phyloP scores from a whole-genome alignment of 2,329 filamentous ascomycete species.

The Colletotrichum sp. region DNA sequence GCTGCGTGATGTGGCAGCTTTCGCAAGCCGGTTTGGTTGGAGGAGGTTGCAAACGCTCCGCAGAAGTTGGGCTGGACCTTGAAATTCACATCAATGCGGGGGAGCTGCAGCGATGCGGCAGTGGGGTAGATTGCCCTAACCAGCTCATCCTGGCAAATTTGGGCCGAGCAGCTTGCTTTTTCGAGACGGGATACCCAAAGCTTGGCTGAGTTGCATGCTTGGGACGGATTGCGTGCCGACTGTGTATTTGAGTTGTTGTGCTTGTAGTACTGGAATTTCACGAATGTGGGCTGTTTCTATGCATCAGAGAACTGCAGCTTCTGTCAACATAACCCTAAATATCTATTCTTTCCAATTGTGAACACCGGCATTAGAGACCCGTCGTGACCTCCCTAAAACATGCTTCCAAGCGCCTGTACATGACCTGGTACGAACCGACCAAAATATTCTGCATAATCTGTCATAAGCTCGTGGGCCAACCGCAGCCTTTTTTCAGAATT shows the following conservation, averaged over 20 bases:
- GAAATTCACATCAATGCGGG: neutral
- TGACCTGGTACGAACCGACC: neutral
- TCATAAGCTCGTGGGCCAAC: neutral
- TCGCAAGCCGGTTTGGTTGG: neutral
- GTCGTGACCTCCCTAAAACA: neutral
- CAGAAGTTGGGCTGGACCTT: neutral
- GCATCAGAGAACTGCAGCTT: neutral
- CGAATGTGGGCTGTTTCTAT: too few relatives aligned
- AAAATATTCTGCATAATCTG: neutral
- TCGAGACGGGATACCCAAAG: neutral
- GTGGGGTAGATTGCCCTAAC: neutral
- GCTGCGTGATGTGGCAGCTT: neutral
- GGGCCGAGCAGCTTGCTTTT: neutral
- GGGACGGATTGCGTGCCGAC: neutral
- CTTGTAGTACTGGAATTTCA: neutral
- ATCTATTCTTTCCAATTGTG: too few relatives aligned
- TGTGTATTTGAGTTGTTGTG: neutral
- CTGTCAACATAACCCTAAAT: too few relatives aligned
- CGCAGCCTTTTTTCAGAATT: neutral
- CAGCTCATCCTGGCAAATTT: neutral
- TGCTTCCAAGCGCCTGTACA: neutral
- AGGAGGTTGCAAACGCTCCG: rapidly evolving
- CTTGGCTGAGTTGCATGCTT: neutral
- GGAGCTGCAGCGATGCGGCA: neutral
- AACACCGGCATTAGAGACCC: neutral